phyloP scores from a whole-genome alignment of 2,329 filamentous ascomycete species.

The Colletotrichum karsti region DNA sequence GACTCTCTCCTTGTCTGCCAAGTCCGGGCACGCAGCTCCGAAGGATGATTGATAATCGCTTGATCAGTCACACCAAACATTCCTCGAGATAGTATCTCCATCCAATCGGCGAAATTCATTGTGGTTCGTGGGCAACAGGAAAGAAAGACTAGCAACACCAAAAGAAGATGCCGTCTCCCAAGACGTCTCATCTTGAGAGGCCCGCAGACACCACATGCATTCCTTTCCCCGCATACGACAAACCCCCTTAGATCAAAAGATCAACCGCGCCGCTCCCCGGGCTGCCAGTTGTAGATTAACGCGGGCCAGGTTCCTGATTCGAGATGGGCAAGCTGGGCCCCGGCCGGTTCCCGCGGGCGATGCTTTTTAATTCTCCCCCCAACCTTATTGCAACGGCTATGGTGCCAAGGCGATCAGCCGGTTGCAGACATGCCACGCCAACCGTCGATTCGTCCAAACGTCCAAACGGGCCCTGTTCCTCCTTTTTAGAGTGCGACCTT shows the following conservation, averaged over 20 bases:
- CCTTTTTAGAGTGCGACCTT: not conserved
- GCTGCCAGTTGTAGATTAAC: not conserved
- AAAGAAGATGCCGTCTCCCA: not conserved
- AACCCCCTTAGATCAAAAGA: not conserved
- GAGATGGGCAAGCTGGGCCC: not conserved
- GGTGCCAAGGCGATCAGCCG: conserved; percentile 13
- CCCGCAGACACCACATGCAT: not conserved
- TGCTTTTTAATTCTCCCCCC: not conserved
- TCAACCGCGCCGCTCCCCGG: not conserved
- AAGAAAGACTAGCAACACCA: not conserved
- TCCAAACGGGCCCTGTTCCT: not conserved
- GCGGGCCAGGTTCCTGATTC: not conserved
- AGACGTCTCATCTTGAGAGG: conserved; percentile 12
- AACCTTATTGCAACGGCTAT: conserved; percentile 23
- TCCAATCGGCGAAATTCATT: conserved; percentile 17
- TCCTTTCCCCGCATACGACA: conserved; percentile 7
- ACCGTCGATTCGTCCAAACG: not conserved
- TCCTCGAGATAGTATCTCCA: conserved; percentile 12
- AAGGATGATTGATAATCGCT: conserved; percentile 16
- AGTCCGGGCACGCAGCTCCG: not conserved
- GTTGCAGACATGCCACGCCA: not conserved
- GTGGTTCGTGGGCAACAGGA: not conserved
- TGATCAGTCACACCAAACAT: conserved; percentile 2
- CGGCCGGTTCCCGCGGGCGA: not conserved
- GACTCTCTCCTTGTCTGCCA: not conserved